Evolutionary conservation across 352 stramenopile species (phyloP), one percentile per base, ranked within the genome.

Genomic region (Aphanomyces euteiches): DNA sequence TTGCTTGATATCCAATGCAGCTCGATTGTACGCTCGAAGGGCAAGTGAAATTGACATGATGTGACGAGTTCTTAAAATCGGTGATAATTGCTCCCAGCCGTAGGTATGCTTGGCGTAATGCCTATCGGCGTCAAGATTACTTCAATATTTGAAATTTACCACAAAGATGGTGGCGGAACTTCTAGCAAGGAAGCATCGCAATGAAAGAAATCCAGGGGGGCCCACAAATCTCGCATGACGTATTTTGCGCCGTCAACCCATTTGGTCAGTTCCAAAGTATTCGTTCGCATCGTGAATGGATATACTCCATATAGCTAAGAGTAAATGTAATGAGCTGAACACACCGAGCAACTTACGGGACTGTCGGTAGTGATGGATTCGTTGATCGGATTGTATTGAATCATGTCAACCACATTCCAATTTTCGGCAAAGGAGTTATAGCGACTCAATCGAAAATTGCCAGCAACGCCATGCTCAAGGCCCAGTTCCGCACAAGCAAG

Each of bases 361-460:
- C 81, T 75, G 5, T 73, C 65, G 5, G 61, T 60, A 45, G 75
- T 54, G 0, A 77, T 73, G 0, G 56, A 76, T 57, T 84, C 77
- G n/a, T 79, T 79, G 70, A 83, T 89, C 5, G 85, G 87, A 47
- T 95, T 93, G 74, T 86, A 76, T 67, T 88, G 80, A 54, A 90
- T 79, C 50, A 93, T 83, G 59, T 95, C 87, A 4, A 84, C 85
- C 69, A 93, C 92, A 63, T 95, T 85, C 87, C 87, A 95, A 76
- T 95, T 93, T 67, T 93, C 85, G 65, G 90, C 92, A 4, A 86
- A 85, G 56, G 85, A 95, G 21, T 82, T 76, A 63, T 93, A 95
- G 66, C 90, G 77, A 66, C 90, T 84, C 7, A 95, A 76, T 61
- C 78, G 91, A 3, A 95, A 71, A n/a, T 81, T 80, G 38, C 87